Conservation (phyloP, 768 basidiomycete genomes). For the Suillus occidentalis region DNA sequence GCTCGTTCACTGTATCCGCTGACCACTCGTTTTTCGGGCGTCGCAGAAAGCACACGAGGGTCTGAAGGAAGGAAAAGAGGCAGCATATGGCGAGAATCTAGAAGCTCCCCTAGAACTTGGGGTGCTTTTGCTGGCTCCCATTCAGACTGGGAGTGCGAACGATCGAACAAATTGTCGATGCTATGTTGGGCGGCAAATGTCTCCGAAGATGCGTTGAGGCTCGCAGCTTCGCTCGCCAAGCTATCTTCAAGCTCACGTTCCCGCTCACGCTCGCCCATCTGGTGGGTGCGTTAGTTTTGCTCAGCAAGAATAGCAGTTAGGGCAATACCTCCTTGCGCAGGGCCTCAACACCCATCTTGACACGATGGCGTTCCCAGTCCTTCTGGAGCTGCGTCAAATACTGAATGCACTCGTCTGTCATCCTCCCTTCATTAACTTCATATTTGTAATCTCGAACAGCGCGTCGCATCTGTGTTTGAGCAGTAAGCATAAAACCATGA, state of each 20-base stretch:
- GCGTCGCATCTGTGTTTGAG: constrained; percentile 70
- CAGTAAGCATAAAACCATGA: neutral
- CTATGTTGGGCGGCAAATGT: constrained; percentile 44
- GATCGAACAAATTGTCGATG: constrained; percentile 84
- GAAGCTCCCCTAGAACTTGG: constrained; percentile 82
- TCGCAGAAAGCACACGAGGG: constrained; percentile 72
- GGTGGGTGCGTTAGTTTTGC: constrained; percentile 6
- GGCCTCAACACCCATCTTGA: constrained; percentile 83
- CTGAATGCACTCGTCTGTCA: constrained; percentile 95
- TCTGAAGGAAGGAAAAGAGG: constrained; percentile 83
- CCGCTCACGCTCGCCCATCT: constrained; percentile 71
- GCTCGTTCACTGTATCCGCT: constrained; percentile 20
- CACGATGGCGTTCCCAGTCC: constrained; percentile 93
- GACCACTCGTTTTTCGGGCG: constrained; percentile 46
- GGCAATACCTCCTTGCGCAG: constrained; percentile 73
- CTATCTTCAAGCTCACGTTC: constrained; percentile 53
- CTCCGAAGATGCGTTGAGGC: constrained; percentile 34
- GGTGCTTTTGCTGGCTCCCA: constrained; percentile 83
- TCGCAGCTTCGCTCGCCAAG: constrained; percentile 35
- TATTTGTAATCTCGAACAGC: constrained; percentile 93
- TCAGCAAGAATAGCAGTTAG: neutral
- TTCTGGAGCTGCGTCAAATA: constrained; percentile 94
- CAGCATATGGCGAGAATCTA: constrained; percentile 93
- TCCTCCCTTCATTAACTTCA: constrained; percentile 87
- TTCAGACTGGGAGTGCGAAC: constrained; percentile 53